Conservation (phyloP, 2,329 filamentous ascomycete species). For the Colletotrichum viniferum region DNA sequence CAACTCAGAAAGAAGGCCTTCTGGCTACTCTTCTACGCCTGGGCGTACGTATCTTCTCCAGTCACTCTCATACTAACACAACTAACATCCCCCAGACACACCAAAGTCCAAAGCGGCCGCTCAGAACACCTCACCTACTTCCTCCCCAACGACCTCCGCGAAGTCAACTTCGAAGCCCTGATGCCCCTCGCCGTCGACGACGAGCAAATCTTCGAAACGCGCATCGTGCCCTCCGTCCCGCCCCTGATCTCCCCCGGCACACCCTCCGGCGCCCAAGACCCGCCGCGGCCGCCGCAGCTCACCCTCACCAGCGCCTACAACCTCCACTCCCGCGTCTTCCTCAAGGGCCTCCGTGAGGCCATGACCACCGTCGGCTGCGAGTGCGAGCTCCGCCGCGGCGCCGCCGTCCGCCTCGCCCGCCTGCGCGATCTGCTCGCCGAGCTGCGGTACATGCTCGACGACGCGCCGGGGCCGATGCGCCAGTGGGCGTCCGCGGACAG, state of each 20-base stretch:
- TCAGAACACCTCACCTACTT: constrained; percentile 29
- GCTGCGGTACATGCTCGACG: constrained; percentile 33
- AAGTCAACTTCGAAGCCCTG: constrained; percentile 34
- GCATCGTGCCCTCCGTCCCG: constrained; percentile 3
- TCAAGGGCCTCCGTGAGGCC: constrained; percentile 20
- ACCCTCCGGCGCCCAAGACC: neutral
- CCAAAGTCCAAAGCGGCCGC: constrained; percentile 25
- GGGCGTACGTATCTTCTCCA: constrained; percentile 17
- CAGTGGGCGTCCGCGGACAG: constrained; percentile 25
- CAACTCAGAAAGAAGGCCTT: constrained; percentile 41
- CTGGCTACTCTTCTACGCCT: constrained; percentile 38
- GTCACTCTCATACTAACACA: neutral
- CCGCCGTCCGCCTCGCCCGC: constrained; percentile 23
- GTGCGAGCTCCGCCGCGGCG: neutral
- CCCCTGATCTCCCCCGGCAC: neutral
- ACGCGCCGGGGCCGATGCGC: constrained; percentile 26
- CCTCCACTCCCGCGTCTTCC: constrained; percentile 31
- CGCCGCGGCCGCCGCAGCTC: neutral
- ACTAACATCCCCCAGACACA: constrained; percentile 16
- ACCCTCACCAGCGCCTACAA: constrained; percentile 33
- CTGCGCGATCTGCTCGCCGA: constrained; percentile 31
- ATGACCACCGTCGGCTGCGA: constrained; percentile 19
- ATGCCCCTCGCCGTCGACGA: constrained; percentile 36
- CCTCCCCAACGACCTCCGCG: constrained; percentile 29
- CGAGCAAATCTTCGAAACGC: constrained; percentile 31